Evolutionary conservation across 805 yeast species (phyloP).

Genomic region (Schwanniomyces occidentalis): DNA sequence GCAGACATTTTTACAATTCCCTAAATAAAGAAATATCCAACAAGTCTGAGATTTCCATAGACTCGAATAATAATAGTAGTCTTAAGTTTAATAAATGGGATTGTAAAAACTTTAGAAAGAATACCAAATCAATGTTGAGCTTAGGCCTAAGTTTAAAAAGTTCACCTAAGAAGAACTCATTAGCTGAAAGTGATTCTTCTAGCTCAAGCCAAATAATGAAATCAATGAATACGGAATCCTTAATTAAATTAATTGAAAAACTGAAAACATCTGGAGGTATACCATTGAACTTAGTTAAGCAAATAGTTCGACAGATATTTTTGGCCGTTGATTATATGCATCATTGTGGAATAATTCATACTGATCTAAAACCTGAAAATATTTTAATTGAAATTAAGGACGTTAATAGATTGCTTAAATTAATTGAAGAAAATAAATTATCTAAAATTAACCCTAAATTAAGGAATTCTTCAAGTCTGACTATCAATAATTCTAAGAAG

Average conservation of each 20-base stretch:
- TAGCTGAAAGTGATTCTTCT: neutral
- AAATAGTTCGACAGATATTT: conserved; percentile 55
- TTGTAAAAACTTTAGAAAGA: conserved; percentile 15
- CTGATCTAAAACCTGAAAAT: conserved; percentile 47
- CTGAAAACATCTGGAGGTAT: conserved; percentile 51
- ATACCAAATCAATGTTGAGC: conserved; percentile 22
- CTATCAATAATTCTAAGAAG: conserved; percentile 3
- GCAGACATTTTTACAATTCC: conserved; percentile 22
- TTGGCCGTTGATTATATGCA: conserved; percentile 60
- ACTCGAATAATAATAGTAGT: no score
- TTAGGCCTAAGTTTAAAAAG: conserved; percentile 15
- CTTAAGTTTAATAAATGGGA: conserved; percentile 22
- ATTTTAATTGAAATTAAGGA: conserved; percentile 39
- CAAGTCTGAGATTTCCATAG: neutral
- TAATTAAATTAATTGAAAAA: conserved; percentile 32
- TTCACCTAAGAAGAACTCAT: neutral
- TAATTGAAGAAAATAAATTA: conserved; percentile 35
- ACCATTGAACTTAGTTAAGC: conserved; percentile 55
- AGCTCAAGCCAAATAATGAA: conserved; percentile 10
- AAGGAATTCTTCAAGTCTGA: conserved; percentile 1
- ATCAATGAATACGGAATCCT: conserved; percentile 16
- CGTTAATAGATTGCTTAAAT: conserved; percentile 50
- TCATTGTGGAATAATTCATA: conserved; percentile 39
- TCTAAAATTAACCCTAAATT: conserved; percentile 10
- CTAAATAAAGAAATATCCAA: neutral